Evolutionary conservation across 768 basidiomycete species (phyloP).

Genomic region (Clitopilus hobsonii): DNA sequence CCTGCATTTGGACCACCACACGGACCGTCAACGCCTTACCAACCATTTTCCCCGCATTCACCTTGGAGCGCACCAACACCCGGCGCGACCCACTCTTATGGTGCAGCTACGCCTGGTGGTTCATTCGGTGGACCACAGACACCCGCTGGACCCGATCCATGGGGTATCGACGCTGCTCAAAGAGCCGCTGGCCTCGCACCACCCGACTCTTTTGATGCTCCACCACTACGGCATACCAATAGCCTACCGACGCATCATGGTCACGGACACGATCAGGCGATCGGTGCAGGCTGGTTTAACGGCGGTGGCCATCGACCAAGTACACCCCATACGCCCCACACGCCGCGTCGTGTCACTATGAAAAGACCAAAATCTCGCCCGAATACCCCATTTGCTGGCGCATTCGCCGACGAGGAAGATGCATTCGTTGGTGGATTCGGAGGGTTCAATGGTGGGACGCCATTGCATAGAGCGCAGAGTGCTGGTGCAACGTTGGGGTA

Average conservation of each 20-base stretch:
- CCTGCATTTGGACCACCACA: background rate
- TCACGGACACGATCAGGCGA: background rate
- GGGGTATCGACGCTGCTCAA: background rate
- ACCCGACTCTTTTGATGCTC: background rate
- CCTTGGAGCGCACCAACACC: conserved; percentile 11
- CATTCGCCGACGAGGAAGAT: background rate
- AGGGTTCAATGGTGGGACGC: background rate
- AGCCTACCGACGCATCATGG: too few relatives aligned
- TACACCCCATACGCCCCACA: too few relatives aligned
- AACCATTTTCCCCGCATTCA: conserved; percentile 12
- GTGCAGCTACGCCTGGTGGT: conserved; percentile 14
- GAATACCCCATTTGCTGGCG: background rate
- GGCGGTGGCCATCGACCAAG: background rate
- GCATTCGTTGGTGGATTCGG: background rate
- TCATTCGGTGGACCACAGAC: conserved; percentile 16
- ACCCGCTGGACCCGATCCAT: conserved; percentile 5
- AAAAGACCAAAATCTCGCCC: too few relatives aligned
- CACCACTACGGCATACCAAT: too few relatives aligned
- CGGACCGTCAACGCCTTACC: conserved; percentile 4
- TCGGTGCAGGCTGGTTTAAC: background rate
- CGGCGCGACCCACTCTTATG: background rate
- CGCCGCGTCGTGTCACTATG: too few relatives aligned
- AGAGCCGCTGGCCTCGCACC: background rate
- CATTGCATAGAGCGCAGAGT: conserved; percentile 12
- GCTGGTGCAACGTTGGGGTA: background rate